Evolutionary conservation across 495 filamentous ascomycete species (phyloP).

Genomic region (Tuber brumale): DNA sequence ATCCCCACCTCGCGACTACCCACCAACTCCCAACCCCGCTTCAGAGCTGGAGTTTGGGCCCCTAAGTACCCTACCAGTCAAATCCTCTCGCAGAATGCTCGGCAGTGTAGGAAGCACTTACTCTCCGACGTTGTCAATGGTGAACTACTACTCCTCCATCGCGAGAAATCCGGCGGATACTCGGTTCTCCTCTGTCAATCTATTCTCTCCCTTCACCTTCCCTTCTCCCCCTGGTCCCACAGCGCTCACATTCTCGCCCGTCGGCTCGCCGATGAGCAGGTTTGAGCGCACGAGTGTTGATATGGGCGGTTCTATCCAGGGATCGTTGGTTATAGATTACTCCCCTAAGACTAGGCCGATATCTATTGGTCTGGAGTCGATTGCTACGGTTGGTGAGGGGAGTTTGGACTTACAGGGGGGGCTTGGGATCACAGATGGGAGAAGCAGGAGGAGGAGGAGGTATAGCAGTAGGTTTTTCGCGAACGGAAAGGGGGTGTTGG

Average conservation of each 20-base stretch:
- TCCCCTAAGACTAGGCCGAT: slow-evolving; percentile 2
- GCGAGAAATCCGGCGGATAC: slow-evolving; percentile 11
- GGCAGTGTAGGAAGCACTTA: slow-evolving; percentile 28
- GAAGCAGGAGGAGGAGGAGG: not conserved
- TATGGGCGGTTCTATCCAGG: slow-evolving; percentile 2
- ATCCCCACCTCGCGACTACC: not conserved
- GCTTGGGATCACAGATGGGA: slow-evolving; percentile 1
- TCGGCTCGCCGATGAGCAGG: not conserved
- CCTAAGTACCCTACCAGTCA: slow-evolving; percentile 2
- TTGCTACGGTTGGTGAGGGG: not conserved
- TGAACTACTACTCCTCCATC: slow-evolving; percentile 28
- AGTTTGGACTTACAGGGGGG: not conserved
- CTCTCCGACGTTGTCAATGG: slow-evolving; percentile 34
- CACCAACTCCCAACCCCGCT: not conserved
- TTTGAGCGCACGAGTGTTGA: not conserved
- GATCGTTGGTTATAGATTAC: slow-evolving; percentile 12
- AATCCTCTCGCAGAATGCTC: slow-evolving; percentile 11
- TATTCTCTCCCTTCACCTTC: slow-evolving; percentile 13
- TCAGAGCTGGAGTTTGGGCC: slow-evolving; percentile 4
- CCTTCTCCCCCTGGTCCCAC: not conserved
- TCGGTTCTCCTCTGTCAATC: slow-evolving; percentile 22
- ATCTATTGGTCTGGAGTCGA: slow-evolving; percentile 4
- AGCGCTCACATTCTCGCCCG: slow-evolving; percentile 14
- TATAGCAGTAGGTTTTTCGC: slow-evolving; percentile 2
- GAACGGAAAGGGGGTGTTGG: not conserved